Base-by-base conservation (phyloP, 164 flowering plant genomes). In the Annona squamosa region DNA sequence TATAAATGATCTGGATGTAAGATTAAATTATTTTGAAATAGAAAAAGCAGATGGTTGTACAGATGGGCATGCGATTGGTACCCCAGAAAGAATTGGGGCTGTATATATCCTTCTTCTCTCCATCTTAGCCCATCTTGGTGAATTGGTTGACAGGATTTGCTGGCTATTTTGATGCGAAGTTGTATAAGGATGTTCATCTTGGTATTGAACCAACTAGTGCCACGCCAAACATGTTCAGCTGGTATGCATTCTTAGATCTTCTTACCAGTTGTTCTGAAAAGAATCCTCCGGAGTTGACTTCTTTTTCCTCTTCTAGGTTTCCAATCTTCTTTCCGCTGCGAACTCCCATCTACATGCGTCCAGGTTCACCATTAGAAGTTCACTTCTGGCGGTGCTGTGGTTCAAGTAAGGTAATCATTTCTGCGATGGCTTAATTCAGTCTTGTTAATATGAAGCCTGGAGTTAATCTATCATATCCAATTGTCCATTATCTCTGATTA, bases 141-240 rank as follows among this genome's bases (percentile, higher is more conserved):
- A 61, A 12, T 63, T 70, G 65, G 43, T 78, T 75, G 19, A 66
- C 72, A 96, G 99, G 99, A 64, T 93, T 96, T 86, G 99, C 95
- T 82, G 99, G 99, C 72, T 96, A 96, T 76, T 96, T 96, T 80
- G 98, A 96, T 86, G 90, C 99, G 42, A 84, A 77, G 2, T 89
- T 96, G n/a, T 96, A 96, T 82, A 87, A 89, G 75, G 99, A 96
- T 80, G 91, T 96, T 46, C 98, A 96, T 87, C 97, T 96, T 74
- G 99, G 98, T 61, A 96, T 93, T 73, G 99, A 96, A 79, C 99
- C 99, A 68, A 81, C 94, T 2, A 88, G 76, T 48, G 87, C 93
- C 41, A 96, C 99, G 19, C 98, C 98, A 69, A 91, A 90, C 84
- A 96, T 96, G 98, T 96, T 96, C 81, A 96, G 99, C 83, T 93